Evolutionary conservation across 768 basidiomycete genomes (phyloP), one percentile per base, ranked within the genome.

Genomic region (Termitomyces sp.): DNA sequence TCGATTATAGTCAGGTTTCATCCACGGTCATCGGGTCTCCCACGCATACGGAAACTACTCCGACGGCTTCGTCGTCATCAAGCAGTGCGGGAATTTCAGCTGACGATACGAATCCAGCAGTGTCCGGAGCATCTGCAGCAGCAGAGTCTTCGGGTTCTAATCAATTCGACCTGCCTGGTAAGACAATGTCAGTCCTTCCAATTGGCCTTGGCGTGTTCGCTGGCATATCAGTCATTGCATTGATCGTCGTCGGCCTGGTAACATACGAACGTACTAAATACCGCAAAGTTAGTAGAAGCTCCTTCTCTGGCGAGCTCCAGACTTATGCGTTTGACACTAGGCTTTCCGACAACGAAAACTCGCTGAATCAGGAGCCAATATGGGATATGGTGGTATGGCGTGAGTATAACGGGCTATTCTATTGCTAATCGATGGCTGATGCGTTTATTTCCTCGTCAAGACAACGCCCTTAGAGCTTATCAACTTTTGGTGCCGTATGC

Each of bases 191-290:
- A 42, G 91, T 93, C 4, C 77, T 92, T 34, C 92, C 92, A 0
- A 85, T 94, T 61, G 92, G 92, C 62, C 78, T 94, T 44, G 89
- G 87, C 52, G 81, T 94, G 10, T 93, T 90, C 66, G 90, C 87
- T 47, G 92, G 91, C 61, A 87, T 96, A 58, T 90, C 90, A 31
- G 87, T 87, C 8, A 87, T 94, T 64, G 88, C 88, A 18, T 69
- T 96, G 63, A 84, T 88, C 60, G 84, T 90, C 24, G 89, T 95
- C 57, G 87, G 82, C 51, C 75, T 92, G 69, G 92, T 94, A 62
- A 92, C 91, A 6, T 92, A 86, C 66, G 92, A 95, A 77, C 83
- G 94, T 48, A 85, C 90, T 26, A 89, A 87, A 72, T 92, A 92
- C 68, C 86, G 91, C 76, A 89, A 84, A 80, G 91, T 90, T 58